Conservation (phyloP, 441 rosid genomes). For the Euphorbia celastroides region DNA sequence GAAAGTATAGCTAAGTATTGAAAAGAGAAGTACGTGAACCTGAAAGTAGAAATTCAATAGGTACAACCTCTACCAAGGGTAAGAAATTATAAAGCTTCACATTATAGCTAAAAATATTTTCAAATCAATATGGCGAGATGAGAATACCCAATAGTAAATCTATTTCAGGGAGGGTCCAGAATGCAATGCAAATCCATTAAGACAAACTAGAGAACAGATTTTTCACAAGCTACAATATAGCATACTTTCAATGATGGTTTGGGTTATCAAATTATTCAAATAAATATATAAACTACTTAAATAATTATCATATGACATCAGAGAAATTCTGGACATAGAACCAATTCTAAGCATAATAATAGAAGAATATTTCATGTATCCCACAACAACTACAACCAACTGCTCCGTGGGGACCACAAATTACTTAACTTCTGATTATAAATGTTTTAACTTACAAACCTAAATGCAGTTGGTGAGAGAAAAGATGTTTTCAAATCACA, state of each 20-base stretch:
- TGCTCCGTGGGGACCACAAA: neutral
- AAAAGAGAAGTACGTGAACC: neutral
- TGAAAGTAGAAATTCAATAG: neutral
- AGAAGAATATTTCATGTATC: neutral
- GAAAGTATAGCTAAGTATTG: neutral
- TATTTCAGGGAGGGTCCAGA: neutral
- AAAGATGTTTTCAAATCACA: neutral
- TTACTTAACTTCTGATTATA: neutral
- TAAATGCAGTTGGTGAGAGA: neutral
- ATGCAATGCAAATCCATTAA: neutral
- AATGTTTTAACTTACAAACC: neutral
- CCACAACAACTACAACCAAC: neutral
- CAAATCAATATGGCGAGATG: neutral
- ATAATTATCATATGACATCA: neutral
- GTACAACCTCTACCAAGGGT: neutral
- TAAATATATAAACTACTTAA: too few relatives aligned
- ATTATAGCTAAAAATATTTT: neutral
- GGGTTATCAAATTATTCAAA: neutral
- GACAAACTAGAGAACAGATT: neutral
- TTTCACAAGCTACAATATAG: neutral
- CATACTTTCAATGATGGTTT: neutral
- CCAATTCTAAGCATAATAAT: neutral
- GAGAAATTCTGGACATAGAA: neutral
- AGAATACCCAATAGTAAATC: neutral
- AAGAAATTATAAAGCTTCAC: too few relatives aligned